Conservation (phyloP, 2,329 filamentous ascomycete species). For the Colletotrichum sp. region DNA sequence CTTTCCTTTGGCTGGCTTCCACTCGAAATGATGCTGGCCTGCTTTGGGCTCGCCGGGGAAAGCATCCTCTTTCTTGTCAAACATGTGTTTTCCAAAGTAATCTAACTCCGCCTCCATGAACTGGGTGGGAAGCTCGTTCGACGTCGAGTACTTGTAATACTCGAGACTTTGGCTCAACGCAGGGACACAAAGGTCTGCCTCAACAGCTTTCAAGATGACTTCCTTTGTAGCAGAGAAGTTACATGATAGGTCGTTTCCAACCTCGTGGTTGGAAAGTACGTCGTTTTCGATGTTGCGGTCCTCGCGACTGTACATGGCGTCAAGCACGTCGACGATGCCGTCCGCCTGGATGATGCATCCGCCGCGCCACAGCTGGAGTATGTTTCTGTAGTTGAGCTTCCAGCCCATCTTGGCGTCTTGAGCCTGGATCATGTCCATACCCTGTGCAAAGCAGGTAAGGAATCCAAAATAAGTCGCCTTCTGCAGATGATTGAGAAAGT, state of each 20-base stretch:
- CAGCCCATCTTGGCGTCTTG: conserved; percentile 64
- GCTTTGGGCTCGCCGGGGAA: conserved; percentile 40
- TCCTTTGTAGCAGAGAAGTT: conserved; percentile 57
- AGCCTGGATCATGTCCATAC: conserved; percentile 66
- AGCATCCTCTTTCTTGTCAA: conserved; percentile 59
- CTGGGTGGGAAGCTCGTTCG: conserved; percentile 65
- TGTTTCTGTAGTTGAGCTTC: conserved; percentile 56
- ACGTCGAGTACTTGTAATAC: conserved; percentile 68
- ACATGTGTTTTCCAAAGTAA: conserved; percentile 73
- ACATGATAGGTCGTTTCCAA: conserved; percentile 58
- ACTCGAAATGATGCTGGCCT: conserved; percentile 68
- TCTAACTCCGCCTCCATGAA: conserved; percentile 77
- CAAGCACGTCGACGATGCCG: conserved; percentile 65
- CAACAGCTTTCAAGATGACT: conserved; percentile 57
- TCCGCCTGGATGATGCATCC: conserved; percentile 76
- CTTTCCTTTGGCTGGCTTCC: conserved; percentile 45
- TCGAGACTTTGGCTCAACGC: conserved; percentile 67
- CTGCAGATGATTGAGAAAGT: conserved; percentile 63
- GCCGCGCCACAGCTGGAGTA: conserved; percentile 68
- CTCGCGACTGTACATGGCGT: conserved; percentile 42
- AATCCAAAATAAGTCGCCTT: conserved; percentile 66
- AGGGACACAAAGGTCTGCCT: conserved; percentile 65
- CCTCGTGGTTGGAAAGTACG: conserved; percentile 32
- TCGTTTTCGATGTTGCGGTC: conserved; percentile 49
- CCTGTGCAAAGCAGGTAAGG: conserved; percentile 68